These are phyloP conservation scores for Crucihimalaya himalaica DNA, from an alignment of 345 rosid species.

Conservation along the genomic window DNA sequence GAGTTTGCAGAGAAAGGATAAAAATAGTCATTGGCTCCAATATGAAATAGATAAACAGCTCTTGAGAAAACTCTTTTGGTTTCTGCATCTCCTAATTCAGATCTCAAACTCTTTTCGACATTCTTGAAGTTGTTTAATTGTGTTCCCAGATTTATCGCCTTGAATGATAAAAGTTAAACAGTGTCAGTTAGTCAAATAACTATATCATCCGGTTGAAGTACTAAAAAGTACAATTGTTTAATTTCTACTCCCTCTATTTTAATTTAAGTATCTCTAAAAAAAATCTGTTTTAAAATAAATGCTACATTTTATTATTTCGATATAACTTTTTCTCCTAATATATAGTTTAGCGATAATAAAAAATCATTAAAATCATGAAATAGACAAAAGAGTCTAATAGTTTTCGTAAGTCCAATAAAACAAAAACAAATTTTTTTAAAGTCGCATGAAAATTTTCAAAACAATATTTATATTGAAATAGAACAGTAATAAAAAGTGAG, in stretches of 20 bases:
- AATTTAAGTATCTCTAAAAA: too few relatives aligned
- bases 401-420: neutral
- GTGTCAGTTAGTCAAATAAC: neutral
- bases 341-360: neutral
- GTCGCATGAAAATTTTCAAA: neutral
- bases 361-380: neutral
- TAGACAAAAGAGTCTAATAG: neutral
- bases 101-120: slow-evolving; percentile 38
- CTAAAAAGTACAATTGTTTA: neutral
- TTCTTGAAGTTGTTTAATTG: slow-evolving; percentile 47
- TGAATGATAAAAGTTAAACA: neutral
- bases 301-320: too few relatives aligned
- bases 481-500: neutral
- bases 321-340: neutral
- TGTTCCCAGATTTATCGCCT: slow-evolving; percentile 49
- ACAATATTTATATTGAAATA: neutral
- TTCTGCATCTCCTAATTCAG: slow-evolving; percentile 43
- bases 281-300: too few relatives aligned
- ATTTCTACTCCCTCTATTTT: neutral
- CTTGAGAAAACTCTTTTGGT: slow-evolving; percentile 40
- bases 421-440: neutral
- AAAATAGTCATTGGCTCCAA: slow-evolving; percentile 46
- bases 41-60: slow-evolving; percentile 49
- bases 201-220: neutral
- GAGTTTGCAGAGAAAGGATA: slow-evolving; percentile 31